Conservation (phyloP, 1,139 yeast species). For the Yamadazyma diospyri region DNA sequence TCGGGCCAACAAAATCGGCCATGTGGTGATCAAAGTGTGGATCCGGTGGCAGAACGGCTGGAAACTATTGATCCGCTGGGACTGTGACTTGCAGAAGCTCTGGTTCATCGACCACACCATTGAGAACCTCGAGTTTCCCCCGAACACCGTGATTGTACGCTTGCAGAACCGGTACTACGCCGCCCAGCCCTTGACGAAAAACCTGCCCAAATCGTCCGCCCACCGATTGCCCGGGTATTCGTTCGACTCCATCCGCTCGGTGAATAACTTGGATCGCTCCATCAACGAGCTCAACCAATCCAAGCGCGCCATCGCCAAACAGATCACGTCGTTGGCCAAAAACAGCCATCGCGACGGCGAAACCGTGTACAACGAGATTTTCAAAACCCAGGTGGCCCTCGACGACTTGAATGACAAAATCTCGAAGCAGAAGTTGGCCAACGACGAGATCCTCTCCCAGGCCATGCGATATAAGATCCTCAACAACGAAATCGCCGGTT, state of each 20-base stretch:
- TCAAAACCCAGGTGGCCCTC: constrained; percentile 12
- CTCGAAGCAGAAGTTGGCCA: constrained; percentile 20
- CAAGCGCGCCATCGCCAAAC: constrained; percentile 10
- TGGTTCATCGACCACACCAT: constrained; percentile 13
- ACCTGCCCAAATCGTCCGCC: background rate
- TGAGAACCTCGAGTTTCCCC: constrained; percentile 19
- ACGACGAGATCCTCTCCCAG: constrained; percentile 25
- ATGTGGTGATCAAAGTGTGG: constrained; percentile 26
- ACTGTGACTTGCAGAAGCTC: constrained; percentile 21
- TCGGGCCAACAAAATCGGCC: constrained; percentile 11
- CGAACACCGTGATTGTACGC: constrained; percentile 25
- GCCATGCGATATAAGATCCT: constrained; percentile 25
- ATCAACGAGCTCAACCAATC: constrained; percentile 27
- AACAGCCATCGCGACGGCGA: constrained; percentile 13
- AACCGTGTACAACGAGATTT: constrained; percentile 13
- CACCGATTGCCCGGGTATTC: constrained; percentile 17
- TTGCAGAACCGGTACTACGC: constrained; percentile 21
- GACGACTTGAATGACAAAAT: constrained; percentile 17
- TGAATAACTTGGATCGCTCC: constrained; percentile 29
- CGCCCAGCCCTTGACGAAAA: constrained; percentile 1
- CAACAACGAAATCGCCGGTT: constrained; percentile 20
- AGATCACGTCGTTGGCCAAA: constrained; percentile 2
- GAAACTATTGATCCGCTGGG: constrained; percentile 19
- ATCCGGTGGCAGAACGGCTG: constrained; percentile 15
- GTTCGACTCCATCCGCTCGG: constrained; percentile 33